Evolutionary conservation across 306 rosid genomes (phyloP), one percentile per base, ranked within the genome.

Genomic region (Lathyrus oleraceus): DNA sequence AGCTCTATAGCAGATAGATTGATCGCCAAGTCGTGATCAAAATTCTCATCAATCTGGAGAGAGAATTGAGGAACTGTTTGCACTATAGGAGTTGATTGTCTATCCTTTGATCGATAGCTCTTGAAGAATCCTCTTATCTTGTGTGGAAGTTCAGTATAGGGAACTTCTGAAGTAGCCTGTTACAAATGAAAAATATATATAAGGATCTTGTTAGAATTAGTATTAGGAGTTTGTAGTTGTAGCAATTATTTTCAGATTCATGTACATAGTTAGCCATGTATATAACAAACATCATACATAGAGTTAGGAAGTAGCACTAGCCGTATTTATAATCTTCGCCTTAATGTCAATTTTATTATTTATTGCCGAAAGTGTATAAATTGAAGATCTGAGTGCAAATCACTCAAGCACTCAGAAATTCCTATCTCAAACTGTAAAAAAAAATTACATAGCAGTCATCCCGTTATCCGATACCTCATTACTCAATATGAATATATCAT

Each of bases 151-250:
- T 69, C 80, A 52, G 79, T 23, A 76, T 62, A 79, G 32, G 96
- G 91, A 81, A 79, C 76, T 75, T 90, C 96, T 59, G 98, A 88
- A 30, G 96, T 94, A 74, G 96, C 98, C 97, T 90, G 83, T 76
- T 53, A 47, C 10, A 73, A 78, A 79, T 65, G 60, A 52, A 72
- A 86, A 77, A 70, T 42, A 56, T 28, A 67, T 20, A 30, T 48
- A 48, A 79, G 62, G 51, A 52, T 65, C 40, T 27, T 19, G 58
- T 16, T 48, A 10, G 28, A 52, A 52, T 52, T 19, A 52, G 13
- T 4, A 52, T 52, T 4, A 14, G n/a, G n/a, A n/a, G n/a, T n/a
- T n/a, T n/a, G n/a, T n/a, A n/a, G n/a, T n/a, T n/a, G n/a, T n/a
- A n/a, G n/a, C n/a, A n/a, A n/a, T n/a, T n/a, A n/a, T n/a, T n/a